Conservation (phyloP, 768 basidiomycete genomes). For the Lentinula aciculospora region DNA sequence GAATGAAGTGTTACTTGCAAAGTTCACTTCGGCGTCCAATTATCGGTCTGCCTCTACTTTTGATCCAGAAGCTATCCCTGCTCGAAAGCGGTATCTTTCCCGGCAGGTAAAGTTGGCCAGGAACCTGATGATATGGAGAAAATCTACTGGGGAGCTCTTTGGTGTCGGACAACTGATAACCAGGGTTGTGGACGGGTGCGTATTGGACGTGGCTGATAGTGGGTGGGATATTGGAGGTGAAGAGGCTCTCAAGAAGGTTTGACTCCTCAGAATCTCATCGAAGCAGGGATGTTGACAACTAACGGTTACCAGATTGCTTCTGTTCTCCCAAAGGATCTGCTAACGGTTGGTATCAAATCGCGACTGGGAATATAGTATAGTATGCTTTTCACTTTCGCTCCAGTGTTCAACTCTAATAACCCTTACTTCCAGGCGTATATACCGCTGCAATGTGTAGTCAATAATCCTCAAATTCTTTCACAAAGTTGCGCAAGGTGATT, state of each 20-base stretch:
- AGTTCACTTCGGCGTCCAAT: constrained; percentile 37
- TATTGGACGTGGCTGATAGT: constrained; percentile 61
- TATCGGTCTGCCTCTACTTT: constrained; percentile 40
- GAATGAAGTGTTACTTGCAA: constrained; percentile 42
- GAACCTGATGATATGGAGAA: constrained; percentile 74
- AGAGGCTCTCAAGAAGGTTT: constrained; percentile 34
- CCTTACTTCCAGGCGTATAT: neutral
- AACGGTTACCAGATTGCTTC: neutral
- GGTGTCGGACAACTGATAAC: constrained; percentile 49
- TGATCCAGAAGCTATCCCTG: constrained; percentile 69
- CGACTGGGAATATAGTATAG: neutral
- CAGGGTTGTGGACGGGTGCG: constrained; percentile 50
- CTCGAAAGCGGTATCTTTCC: constrained; percentile 64
- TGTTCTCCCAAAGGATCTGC: constrained; percentile 3
- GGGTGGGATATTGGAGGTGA: constrained; percentile 90
- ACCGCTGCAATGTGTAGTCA: too few relatives aligned
- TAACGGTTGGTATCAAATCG: neutral
- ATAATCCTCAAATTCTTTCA: neutral
- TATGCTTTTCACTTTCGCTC: neutral
- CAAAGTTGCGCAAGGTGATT: neutral
- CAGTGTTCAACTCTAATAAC: neutral
- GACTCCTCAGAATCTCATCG: neutral
- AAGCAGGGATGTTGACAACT: neutral
- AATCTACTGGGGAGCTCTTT: constrained; percentile 57
- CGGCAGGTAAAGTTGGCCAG: constrained; percentile 66